Conservation (phyloP, 768 basidiomycete genomes). For the Suillus lakei region DNA sequence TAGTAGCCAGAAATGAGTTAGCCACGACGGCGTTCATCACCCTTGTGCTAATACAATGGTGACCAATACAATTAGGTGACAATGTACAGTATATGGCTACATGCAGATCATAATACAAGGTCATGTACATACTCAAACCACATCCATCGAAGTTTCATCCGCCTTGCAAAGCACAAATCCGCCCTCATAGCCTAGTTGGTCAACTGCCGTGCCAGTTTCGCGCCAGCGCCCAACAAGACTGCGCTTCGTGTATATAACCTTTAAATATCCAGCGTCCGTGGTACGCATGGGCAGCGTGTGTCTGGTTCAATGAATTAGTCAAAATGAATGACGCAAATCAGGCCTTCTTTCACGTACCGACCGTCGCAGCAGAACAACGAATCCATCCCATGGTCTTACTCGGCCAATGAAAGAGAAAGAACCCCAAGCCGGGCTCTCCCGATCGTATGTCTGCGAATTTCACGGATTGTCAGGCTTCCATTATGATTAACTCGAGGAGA, state of each 20-base stretch:
- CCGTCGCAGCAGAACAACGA: slow-evolving; percentile 49
- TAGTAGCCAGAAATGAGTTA: not conserved
- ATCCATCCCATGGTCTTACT: slow-evolving; percentile 56
- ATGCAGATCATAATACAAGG: slow-evolving; percentile 16
- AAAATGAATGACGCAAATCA: slow-evolving; percentile 6
- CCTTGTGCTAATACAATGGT: not conserved
- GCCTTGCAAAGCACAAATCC: slow-evolving; percentile 49
- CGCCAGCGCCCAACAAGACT: slow-evolving; percentile 62
- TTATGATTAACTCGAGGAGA: not conserved
- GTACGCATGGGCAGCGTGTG: slow-evolving; percentile 31
- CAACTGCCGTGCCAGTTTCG: slow-evolving; percentile 46
- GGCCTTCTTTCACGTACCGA: slow-evolving; percentile 40
- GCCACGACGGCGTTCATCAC: slow-evolving; percentile 5
- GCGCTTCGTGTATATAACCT: slow-evolving; percentile 53
- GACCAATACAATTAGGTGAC: slow-evolving; percentile 12
- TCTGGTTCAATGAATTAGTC: slow-evolving; percentile 33
- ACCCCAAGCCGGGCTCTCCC: slow-evolving; percentile 55
- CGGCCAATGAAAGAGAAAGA: slow-evolving; percentile 50
- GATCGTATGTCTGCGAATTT: slow-evolving; percentile 43
- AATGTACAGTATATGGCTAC: slow-evolving; percentile 16
- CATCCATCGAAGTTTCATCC: slow-evolving; percentile 20
- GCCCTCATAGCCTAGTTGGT: slow-evolving; percentile 52
- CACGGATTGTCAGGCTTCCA: not conserved
- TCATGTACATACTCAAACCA: not conserved
- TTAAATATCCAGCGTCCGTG: slow-evolving; percentile 55